Evolutionary conservation across 257 asterid genomes (phyloP).

Genomic region (Lantana camara): DNA sequence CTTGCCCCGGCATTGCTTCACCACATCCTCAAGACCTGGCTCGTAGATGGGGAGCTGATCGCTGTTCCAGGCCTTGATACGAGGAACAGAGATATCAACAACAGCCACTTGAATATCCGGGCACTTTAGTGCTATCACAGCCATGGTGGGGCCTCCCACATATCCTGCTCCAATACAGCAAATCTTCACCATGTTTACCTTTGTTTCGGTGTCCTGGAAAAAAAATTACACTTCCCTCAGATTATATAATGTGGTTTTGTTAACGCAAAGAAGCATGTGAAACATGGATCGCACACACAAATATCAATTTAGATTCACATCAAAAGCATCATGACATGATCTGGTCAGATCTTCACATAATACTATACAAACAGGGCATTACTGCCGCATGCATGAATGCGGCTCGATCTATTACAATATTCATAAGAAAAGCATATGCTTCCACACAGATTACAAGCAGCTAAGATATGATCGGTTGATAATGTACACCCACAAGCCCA

Average conservation of each 20-base stretch:
- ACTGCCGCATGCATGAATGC: neutral
- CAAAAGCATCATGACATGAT: neutral
- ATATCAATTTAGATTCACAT: constrained; percentile 13
- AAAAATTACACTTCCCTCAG: constrained; percentile 9
- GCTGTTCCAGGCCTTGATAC: constrained; percentile 91
- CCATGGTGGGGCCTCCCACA: constrained; percentile 99
- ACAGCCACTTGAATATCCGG: constrained; percentile 79
- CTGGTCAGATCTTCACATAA: neutral
- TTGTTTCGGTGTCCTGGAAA: constrained; percentile 37
- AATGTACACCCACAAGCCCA: neutral
- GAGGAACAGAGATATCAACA: constrained; percentile 85
- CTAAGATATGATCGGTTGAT: neutral
- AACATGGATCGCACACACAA: neutral
- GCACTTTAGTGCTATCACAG: constrained; percentile 93
- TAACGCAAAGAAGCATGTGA: neutral
- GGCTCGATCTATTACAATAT: neutral
- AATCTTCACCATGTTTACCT: constrained; percentile 80
- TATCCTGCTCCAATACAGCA: constrained; percentile 98
- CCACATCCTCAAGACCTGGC: constrained; percentile 99
- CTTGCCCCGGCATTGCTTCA: constrained; percentile 91
- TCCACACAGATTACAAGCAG: neutral
- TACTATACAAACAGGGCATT: constrained; percentile 1
- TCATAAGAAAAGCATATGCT: neutral
- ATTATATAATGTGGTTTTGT: neutral
- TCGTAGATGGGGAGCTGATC: constrained; percentile 92